A percentile compares a stretch with the other conserved stretches of the same genome.
These are phyloP conservation scores for Cyberlindnera misumaiensis DNA, from an alignment of 805 yeast species.

Conservation along the genomic window DNA sequence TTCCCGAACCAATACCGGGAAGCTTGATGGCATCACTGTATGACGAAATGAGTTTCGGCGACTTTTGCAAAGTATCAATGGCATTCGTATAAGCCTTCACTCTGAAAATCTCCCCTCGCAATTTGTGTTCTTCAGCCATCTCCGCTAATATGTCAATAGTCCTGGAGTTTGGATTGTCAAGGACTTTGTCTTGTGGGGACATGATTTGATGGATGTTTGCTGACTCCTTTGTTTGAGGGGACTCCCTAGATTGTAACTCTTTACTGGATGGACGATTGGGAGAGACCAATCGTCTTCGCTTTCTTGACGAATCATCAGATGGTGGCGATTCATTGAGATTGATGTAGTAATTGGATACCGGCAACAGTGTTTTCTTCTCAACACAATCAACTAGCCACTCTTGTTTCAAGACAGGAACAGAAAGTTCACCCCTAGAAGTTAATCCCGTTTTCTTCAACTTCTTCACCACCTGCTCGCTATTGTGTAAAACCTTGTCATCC, in stretches of 20 bases:
- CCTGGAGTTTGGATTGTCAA: slow-evolving; percentile 17
- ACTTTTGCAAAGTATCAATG: slow-evolving; percentile 28
- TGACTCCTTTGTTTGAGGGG: background rate
- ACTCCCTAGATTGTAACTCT: too few species aligned
- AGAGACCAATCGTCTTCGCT: background rate
- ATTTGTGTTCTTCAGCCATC: slow-evolving; percentile 17
- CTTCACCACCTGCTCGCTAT: too few species aligned
- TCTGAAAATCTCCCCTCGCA: slow-evolving; percentile 31
- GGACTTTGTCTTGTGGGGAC: background rate
- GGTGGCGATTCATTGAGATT: slow-evolving; percentile 2
- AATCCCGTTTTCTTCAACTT: too few species aligned
- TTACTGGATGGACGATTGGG: too few species aligned
- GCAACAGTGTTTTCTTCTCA: slow-evolving; percentile 4
- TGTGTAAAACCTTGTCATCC: slow-evolving; percentile 6
- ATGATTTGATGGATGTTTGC: background rate
- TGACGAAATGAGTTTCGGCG: slow-evolving; percentile 24
- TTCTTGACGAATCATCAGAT: background rate
- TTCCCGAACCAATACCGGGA: slow-evolving; percentile 34
- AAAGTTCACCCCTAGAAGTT: too few species aligned
- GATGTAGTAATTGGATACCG: slow-evolving; percentile 5
- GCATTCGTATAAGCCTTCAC: slow-evolving; percentile 40
- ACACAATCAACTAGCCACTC: slow-evolving; percentile 20
- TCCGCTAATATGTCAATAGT: slow-evolving; percentile 15
- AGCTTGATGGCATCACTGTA: slow-evolving; percentile 32
- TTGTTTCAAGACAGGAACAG: slow-evolving; percentile 10